Base-by-base conservation (phyloP, 2,329 filamentous ascomycete genomes). In the Xylariomycetidae sp. region DNA sequence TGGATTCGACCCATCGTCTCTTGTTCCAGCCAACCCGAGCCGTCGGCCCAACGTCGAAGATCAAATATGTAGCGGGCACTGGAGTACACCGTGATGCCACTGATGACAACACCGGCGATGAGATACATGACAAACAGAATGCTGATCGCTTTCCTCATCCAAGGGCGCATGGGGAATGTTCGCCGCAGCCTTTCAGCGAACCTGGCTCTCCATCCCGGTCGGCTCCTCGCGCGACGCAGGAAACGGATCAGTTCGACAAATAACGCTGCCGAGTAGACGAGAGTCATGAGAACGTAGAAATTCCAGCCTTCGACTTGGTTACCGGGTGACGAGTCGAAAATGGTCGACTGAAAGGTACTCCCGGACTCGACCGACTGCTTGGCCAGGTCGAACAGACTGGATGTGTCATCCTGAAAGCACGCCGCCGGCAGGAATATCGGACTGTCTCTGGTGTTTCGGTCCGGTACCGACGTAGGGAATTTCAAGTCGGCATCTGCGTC, bases 381-480 rank as follows among this genome's bases (percentile, higher is more conserved):
- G 18, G 51, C 38, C 2, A 41, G 48, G n/a, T 19, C 30, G 7
- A 20, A 9, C 5, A 33, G 36, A 2, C 32, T 32, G 13, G 27
- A 32, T 4, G 30, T 25, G 8, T 26, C 34, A 11, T 26, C 39
- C 40, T 59, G 49, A 40, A 59, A 59, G 37, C 57, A 61, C 5
- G 51, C 54, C 2, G 56, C 56, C 1, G 53, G 46, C 15, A 58
- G 40, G 22, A 59, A 49, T 30, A 61, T 38, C 9, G 39, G 20
- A 27, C 43, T 48, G 12, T 46, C 41, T 8, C 37, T 38, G 14
- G 44, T 41, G 18, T 43, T 42, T 2, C 37, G 37, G 13, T n/a
- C 13, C 2, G 57, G 56, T 3, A 59, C 20, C 3, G 34, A 34
- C 8, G 50, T 58, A 3, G 57, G 58, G 22, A 60, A 60, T 6